Evolutionary conservation across 805 yeast species (phyloP).

Genomic region (Saccharomyces paradoxus): DNA sequence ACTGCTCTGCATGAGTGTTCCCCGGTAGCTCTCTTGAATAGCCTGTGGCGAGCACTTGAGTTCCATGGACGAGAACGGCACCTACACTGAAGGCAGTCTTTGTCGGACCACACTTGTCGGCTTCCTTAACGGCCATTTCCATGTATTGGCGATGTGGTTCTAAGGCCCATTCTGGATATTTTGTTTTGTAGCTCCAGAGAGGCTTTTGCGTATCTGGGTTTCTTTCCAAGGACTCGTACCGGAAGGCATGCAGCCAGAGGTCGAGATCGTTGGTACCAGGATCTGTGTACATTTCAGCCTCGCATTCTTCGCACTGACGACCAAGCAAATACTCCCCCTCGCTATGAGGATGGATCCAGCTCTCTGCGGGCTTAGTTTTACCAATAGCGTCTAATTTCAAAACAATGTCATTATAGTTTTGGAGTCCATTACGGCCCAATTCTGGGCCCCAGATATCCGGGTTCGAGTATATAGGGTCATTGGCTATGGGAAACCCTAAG

Average conservation of each 20-base stretch:
- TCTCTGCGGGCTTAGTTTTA: conserved; percentile 54
- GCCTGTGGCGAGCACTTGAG: conserved; percentile 64
- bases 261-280: conserved; percentile 85
- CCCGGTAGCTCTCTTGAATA: conserved; percentile 88
- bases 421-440: conserved; percentile 56
- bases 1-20: conserved; percentile 95
- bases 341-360: conserved; percentile 53
- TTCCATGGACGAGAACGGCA: conserved; percentile 64
- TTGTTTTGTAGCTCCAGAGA: conserved; percentile 69
- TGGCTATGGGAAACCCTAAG: conserved; percentile 83
- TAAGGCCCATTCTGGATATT: conserved; percentile 76
- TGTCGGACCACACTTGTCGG: conserved; percentile 72
- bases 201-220: conserved; percentile 22
- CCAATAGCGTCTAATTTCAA: conserved; percentile 55
- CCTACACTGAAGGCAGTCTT: conserved; percentile 92
- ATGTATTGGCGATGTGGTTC: conserved; percentile 51
- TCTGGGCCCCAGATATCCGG: conserved; percentile 68
- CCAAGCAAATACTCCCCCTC: conserved; percentile 62
- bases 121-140: conserved; percentile 71
- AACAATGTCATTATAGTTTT: conserved; percentile 42
- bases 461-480: conserved; percentile 86
- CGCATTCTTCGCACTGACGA: conserved; percentile 57
- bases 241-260: conserved; percentile 85
- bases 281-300: conserved; percentile 65
- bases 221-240: conserved; percentile 50